Conservation (phyloP, 108 stramenopile genomes). For the Cyclotella kingstonii region DNA sequence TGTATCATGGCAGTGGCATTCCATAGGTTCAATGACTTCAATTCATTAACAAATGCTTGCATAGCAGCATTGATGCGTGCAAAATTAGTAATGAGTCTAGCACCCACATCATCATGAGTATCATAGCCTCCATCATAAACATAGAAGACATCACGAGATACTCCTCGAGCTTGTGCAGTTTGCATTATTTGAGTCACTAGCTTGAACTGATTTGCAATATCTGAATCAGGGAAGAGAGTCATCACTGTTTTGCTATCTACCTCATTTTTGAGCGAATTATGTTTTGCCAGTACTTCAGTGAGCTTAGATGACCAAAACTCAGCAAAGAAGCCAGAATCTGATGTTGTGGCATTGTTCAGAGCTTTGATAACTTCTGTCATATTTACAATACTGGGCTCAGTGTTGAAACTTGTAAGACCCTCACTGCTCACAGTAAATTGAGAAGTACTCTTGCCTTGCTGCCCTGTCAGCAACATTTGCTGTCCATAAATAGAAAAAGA, state of each 20-base stretch:
- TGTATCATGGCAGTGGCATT: conserved; percentile 49
- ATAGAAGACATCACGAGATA: conserved; percentile 52
- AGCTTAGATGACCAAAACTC: conserved; percentile 43
- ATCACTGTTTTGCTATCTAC: conserved; percentile 23
- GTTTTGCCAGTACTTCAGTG: conserved; percentile 16
- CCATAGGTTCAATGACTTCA: conserved; percentile 54
- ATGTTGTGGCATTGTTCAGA: conserved; percentile 49
- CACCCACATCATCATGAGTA: conserved; percentile 42
- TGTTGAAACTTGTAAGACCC: conserved; percentile 35
- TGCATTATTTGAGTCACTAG: conserved; percentile 44
- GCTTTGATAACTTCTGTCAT: conserved; percentile 35
- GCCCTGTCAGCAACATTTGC: conserved; percentile 19
- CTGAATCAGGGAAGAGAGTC: conserved; percentile 29
- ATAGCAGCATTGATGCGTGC: conserved; percentile 42
- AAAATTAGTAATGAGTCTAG: conserved; percentile 28
- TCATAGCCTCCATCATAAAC: conserved; percentile 53
- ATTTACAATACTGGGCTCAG: conserved; percentile 25
- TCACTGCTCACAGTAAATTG: conserved; percentile 22
- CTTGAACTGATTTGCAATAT: conserved; percentile 19
- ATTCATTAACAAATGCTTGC: conserved; percentile 47
- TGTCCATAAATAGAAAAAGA: conserved; percentile 41
- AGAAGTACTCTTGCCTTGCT: conserved; percentile 16
- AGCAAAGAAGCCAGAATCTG: conserved; percentile 48
- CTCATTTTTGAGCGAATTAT: conserved; percentile 21
- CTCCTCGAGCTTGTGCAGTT: conserved; percentile 19